Evolutionary conservation across 345 rosid genomes (phyloP).

Genomic region (Acer yangbiense): DNA sequence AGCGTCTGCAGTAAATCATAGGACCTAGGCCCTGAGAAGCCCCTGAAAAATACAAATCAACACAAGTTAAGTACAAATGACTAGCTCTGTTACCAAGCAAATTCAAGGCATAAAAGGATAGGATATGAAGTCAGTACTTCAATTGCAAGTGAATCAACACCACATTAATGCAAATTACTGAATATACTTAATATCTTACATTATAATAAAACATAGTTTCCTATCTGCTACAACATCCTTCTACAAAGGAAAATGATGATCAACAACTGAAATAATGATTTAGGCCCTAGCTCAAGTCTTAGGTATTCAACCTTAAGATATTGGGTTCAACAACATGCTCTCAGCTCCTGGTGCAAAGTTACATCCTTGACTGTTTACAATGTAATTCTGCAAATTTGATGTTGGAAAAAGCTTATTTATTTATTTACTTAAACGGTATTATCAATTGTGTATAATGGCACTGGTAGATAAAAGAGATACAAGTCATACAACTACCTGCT

Average conservation of each 20-base stretch:
- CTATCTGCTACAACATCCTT: neutral
- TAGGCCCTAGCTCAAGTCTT: neutral
- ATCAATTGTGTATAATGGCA: neutral
- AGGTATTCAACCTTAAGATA: neutral
- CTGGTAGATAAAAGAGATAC: neutral
- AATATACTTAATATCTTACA: neutral
- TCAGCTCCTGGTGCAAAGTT: neutral
- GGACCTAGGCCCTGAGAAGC: constrained; percentile 34
- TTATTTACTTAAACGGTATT: neutral
- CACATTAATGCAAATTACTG: constrained; percentile 5
- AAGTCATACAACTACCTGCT: constrained; percentile 29
- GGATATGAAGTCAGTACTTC: neutral
- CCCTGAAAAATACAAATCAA: constrained; percentile 33
- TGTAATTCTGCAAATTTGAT: neutral
- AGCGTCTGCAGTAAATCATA: constrained; percentile 45
- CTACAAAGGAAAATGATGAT: neutral
- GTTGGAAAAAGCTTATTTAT: neutral
- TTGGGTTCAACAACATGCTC: neutral
- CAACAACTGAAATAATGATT: constrained; percentile 1
- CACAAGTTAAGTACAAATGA: constrained; percentile 4
- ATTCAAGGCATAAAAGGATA: neutral
- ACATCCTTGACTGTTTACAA: neutral
- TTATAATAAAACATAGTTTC: neutral
- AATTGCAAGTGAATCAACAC: neutral
- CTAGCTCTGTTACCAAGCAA: constrained; percentile 2